Percentiles rank a stretch among this genome's conserved stretches.
phyloP scores from a whole-genome alignment of 148 eudicot species.

The Rheum nobile region DNA sequence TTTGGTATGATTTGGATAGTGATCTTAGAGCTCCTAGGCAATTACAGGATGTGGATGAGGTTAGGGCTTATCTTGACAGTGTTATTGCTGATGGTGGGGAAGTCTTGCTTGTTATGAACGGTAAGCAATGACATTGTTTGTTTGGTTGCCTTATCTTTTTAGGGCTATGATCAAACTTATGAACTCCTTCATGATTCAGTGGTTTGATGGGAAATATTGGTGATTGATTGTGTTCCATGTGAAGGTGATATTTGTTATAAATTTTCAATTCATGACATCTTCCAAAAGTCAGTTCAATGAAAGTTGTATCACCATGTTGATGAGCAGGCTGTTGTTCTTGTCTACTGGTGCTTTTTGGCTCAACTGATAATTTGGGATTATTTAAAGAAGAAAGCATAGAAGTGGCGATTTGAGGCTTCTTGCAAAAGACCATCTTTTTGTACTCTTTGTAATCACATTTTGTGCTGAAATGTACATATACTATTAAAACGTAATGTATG shows the following conservation, averaged over 20 bases:
- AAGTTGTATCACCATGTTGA: not conserved
- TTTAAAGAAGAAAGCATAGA: not conserved
- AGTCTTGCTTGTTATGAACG: conserved; percentile 63
- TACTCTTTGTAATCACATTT: no score
- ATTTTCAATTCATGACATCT: not conserved
- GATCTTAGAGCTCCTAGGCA: conserved; percentile 51
- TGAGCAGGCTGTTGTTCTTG: not conserved
- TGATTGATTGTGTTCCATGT: not conserved
- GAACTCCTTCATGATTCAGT: not conserved
- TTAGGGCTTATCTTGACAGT: conserved; percentile 58
- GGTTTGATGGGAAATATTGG: not conserved
- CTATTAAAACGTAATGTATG: not conserved
- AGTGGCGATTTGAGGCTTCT: not conserved
- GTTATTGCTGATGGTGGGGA: conserved; percentile 47
- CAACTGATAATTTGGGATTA: not conserved
- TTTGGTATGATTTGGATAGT: conserved; percentile 97
- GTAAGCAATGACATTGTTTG: conserved; percentile 18
- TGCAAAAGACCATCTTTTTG: not conserved
- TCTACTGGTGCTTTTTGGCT: not conserved
- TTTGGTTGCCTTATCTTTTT: not conserved
- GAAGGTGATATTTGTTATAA: not conserved
- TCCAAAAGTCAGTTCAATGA: not conserved
- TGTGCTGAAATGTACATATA: not conserved
- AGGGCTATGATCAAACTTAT: not conserved
- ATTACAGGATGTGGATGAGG: conserved; percentile 40